A percentile compares a stretch with the other conserved stretches of the same genome.
phyloP scores from a whole-genome alignment of 225 moss, liverwort and hornwort genomes.

The Bryoerythrophyllum caledonicum region DNA sequence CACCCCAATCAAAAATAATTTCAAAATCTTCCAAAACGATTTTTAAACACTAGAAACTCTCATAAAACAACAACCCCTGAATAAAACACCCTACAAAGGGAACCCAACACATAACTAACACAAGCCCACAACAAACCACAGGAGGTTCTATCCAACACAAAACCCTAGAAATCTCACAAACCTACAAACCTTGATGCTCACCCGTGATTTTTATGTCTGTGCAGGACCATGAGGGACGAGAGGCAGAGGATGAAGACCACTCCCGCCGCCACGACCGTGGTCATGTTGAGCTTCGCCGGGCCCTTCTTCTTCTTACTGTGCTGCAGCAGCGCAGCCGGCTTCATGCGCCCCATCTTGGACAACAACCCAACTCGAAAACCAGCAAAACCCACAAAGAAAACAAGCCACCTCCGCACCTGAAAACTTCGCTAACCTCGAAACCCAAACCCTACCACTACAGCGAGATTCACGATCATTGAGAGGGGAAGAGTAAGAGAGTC shows the following conservation, averaged over 20 bases:
- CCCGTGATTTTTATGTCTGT: slow-evolving; percentile 53
- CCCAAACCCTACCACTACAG: not conserved
- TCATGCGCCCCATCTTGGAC: slow-evolving; percentile 60
- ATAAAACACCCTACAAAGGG: not conserved
- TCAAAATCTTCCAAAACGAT: too few species aligned
- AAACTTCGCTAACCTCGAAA: not conserved
- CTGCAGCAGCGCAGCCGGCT: slow-evolving; percentile 75
- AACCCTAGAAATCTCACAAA: not conserved
- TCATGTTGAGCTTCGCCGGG: slow-evolving; percentile 57
- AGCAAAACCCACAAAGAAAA: not conserved
- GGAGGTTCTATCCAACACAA: not conserved
- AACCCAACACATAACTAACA: not conserved
- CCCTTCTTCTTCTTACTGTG: slow-evolving; percentile 89
- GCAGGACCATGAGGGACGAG: slow-evolving; percentile 52
- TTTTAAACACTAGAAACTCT: not conserved
- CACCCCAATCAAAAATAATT: not conserved
- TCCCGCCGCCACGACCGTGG: slow-evolving; percentile 57
- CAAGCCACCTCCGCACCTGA: not conserved
- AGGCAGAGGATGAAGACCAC: slow-evolving; percentile 54
- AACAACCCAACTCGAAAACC: not conserved
- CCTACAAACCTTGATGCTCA: slow-evolving; percentile 1
- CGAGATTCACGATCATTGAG: slow-evolving; percentile 1
- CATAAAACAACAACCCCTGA: not conserved
- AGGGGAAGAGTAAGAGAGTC: not conserved
- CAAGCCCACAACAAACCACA: not conserved